A percentile compares a stretch with the other conserved stretches of the same genome.
Evolutionary conservation across 169 alveolate genomes (phyloP).

Genomic region (Hepatocystis sp.): DNA sequence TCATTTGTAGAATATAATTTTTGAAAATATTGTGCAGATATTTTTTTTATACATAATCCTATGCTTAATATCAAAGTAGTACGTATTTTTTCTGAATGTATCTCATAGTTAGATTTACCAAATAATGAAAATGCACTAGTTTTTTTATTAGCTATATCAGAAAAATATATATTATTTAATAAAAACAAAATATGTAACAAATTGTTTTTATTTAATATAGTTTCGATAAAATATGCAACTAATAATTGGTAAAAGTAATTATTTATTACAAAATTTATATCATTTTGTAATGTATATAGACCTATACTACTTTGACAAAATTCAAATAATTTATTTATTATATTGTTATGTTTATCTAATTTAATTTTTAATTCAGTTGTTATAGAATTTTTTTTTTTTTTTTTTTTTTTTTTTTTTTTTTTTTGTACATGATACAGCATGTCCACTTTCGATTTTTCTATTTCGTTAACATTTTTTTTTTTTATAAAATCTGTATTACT

Average conservation of each 20-base stretch:
- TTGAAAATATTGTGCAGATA: conserved; percentile 16
- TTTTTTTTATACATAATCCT: conserved; percentile 36
- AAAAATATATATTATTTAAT: conserved; percentile 46
- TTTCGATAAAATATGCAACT: conserved; percentile 30
- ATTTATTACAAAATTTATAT: conserved; percentile 39
- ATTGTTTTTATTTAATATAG: conserved; percentile 19
- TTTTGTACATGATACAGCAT: no score
- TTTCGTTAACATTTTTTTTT: no score
- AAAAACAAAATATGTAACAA: conserved; percentile 12
- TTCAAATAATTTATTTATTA: conserved; percentile 14
- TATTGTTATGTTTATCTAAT: conserved; percentile 25
- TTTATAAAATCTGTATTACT: no score
- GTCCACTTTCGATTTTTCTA: no score
- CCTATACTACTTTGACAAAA: conserved; percentile 51
- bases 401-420: no score
- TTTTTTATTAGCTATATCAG: conserved; percentile 80
- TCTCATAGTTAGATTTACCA: conserved; percentile 80
- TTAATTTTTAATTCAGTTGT: conserved; percentile 11
- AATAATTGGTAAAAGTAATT: conserved; percentile 31
- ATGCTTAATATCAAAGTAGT: conserved; percentile 60
- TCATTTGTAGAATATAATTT: conserved; percentile 18
- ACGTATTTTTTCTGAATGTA: conserved; percentile 80
- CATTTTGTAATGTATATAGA: conserved; percentile 38
- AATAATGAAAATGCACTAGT: conserved; percentile 80
- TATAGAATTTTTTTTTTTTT: no score